phyloP scores from a whole-genome alignment of 306 rosid species.

The Dalbergia oliveri region DNA sequence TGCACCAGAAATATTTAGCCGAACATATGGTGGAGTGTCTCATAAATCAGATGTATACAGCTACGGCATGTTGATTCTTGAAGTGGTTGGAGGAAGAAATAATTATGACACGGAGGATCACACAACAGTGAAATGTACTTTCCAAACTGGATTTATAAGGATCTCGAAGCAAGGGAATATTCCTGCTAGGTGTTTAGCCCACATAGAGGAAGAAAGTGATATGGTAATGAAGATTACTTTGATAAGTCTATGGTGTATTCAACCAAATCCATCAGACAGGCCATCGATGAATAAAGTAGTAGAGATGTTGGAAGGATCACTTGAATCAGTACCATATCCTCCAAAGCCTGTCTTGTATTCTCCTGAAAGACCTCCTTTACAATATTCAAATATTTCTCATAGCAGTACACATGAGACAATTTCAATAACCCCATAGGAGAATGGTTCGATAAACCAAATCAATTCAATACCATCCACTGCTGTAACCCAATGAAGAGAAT shows the following conservation, averaged over 20 bases:
- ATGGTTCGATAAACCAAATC: neutral
- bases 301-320: neutral
- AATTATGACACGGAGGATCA: neutral
- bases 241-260: neutral
- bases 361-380: neutral
- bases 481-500: too few relatives aligned
- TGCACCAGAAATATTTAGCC: neutral
- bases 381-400: neutral
- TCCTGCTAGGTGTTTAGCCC: neutral
- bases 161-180: neutral
- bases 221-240: neutral
- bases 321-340: neutral
- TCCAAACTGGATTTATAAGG: neutral
- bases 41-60: neutral
- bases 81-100: neutral
- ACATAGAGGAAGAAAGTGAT: neutral
- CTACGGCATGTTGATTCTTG: neutral
- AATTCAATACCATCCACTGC: too few relatives aligned
- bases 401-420: neutral
- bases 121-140: neutral
- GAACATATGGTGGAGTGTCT: neutral
- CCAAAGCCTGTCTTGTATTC: neutral
- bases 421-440: neutral
- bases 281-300: neutral
- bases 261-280: neutral